Evolutionary conservation across 805 yeast species (phyloP).

Genomic region (Lachancea mirantina): DNA sequence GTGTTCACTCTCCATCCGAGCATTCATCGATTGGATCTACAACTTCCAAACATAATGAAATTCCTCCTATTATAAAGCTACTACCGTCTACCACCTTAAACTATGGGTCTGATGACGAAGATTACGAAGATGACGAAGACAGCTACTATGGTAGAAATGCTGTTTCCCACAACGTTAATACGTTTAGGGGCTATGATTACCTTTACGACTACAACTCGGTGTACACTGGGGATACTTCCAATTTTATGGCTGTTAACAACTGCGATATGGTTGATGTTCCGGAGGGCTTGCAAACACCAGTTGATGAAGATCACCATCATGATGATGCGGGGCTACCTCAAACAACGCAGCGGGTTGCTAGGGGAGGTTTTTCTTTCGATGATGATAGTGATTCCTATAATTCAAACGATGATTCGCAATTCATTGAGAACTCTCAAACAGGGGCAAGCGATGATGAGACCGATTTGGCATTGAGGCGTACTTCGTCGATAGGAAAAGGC

Average conservation of each 20-base stretch:
- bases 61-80: conserved; percentile 57
- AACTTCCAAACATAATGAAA: conserved; percentile 6
- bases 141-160: conserved; percentile 41
- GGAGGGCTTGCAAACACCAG: conserved; percentile 28
- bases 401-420: conserved; percentile 26
- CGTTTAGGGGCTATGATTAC: conserved; percentile 69
- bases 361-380: conserved; percentile 11
- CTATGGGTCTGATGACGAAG: conserved; percentile 63
- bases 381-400: conserved; percentile 21
- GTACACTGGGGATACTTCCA: conserved; percentile 45
- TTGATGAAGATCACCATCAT: conserved; percentile 20
- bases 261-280: conserved; percentile 33
- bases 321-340: conserved; percentile 6
- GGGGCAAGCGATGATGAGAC: conserved; percentile 18
- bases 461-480: conserved; percentile 18
- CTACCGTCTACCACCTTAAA: conserved; percentile 85
- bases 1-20: conserved; percentile 24
- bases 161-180: conserved; percentile 64
- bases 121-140: conserved; percentile 34
- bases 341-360: conserved; percentile 3
- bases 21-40: conserved; percentile 22
- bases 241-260: conserved; percentile 29
- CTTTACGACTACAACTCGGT: conserved; percentile 77
- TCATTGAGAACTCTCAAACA: conserved; percentile 19
- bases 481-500: conserved; percentile 25